phyloP scores from a whole-genome alignment of 305 asterid species.

The Fraxinus sp. region DNA sequence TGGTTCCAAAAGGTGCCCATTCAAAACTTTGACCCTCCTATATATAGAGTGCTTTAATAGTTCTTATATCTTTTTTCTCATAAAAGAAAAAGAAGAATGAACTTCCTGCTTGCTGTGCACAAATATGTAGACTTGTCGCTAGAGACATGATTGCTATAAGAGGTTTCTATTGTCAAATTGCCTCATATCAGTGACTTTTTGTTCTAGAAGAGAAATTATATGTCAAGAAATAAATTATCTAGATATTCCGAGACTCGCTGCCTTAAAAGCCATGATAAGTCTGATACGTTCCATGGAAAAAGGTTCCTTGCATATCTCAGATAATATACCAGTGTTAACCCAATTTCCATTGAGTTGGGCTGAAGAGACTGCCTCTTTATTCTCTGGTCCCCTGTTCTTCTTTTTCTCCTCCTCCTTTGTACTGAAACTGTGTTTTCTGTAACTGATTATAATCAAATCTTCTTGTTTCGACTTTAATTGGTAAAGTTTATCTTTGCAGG shows the following conservation, averaged over 20 bases:
- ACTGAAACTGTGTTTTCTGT: not conserved
- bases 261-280: not conserved
- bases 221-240: not conserved
- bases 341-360: not conserved
- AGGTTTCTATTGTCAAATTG: not conserved
- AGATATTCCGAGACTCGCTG: not conserved
- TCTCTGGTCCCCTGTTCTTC: not conserved
- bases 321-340: not conserved
- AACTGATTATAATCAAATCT: not conserved
- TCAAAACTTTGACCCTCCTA: slow-evolving; percentile 12
- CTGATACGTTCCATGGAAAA: not conserved
- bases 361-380: not conserved
- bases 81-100: not conserved
- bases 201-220: not conserved
- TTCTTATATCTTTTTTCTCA: not conserved
- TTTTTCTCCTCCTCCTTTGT: not conserved
- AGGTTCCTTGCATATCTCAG: not conserved
- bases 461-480: not conserved
- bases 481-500: slow-evolving; percentile 33
- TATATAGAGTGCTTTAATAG: not conserved
- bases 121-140: not conserved
- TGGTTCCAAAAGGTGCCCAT: slow-evolving; percentile 61
- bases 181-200: not conserved
- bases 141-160: not conserved
- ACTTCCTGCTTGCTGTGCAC: not conserved